Evolutionary conservation across 192 early-diverging fungal genomes (phyloP).

Genomic region (Entrophospora sp.): DNA sequence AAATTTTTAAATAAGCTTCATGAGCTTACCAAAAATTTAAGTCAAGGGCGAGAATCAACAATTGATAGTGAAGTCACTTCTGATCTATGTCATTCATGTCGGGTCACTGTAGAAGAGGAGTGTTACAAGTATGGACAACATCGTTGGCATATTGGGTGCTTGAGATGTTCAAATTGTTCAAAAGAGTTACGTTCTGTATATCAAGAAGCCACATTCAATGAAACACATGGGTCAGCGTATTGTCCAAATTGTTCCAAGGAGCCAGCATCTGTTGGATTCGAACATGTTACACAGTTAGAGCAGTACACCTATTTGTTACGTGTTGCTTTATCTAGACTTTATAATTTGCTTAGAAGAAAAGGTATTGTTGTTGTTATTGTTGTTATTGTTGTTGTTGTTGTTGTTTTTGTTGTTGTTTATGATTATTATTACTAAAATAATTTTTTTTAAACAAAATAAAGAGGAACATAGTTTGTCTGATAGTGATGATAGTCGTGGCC

Average conservation of each 20-base stretch:
- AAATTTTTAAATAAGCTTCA: constrained; percentile 72
- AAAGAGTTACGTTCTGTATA: constrained; percentile 30
- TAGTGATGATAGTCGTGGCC: constrained; percentile 1
- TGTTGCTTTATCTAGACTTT: constrained; percentile 73
- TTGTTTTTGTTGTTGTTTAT: background rate
- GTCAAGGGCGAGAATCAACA: constrained; percentile 18
- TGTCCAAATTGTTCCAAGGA: constrained; percentile 48
- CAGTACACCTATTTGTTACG: constrained; percentile 87
- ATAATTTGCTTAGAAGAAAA: constrained; percentile 57
- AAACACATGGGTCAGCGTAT: constrained; percentile 29
- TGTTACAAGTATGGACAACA: constrained; percentile 62
- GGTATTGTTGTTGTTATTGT: too few relatives aligned
- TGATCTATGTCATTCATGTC: constrained; percentile 76
- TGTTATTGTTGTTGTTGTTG: background rate
- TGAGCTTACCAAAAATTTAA: constrained; percentile 50
- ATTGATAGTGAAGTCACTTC: constrained; percentile 57
- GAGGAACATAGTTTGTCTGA: constrained; percentile 4
- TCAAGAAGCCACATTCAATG: constrained; percentile 46
- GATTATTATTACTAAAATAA: background rate
- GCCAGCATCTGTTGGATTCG: constrained; percentile 41
- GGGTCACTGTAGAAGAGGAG: constrained; percentile 74
- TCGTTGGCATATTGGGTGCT: constrained; percentile 81
- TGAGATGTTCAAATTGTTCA: constrained; percentile 68
- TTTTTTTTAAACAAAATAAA: background rate
- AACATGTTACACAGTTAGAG: constrained; percentile 75